Evolutionary conservation across 1,139 yeast genomes (phyloP).

Genomic region (Candida neerlandica): DNA sequence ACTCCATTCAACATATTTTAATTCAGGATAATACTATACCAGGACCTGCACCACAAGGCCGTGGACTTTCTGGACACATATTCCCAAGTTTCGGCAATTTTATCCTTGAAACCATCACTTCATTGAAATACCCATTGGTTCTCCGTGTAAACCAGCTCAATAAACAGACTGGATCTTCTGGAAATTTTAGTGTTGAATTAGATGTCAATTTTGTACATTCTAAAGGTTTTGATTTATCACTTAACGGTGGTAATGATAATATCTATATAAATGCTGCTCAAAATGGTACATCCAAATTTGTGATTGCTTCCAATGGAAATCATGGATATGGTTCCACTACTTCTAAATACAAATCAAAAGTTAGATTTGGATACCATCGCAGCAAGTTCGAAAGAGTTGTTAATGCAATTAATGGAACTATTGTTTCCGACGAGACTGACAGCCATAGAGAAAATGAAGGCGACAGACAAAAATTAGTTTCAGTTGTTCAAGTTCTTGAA

Average conservation of each 20-base stretch:
- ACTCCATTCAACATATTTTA: slow-evolving; percentile 20
- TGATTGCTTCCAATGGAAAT: slow-evolving; percentile 50
- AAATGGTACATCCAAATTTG: slow-evolving; percentile 51
- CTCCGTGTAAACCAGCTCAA: slow-evolving; percentile 14
- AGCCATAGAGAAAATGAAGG: neutral
- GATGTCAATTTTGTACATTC: slow-evolving; percentile 21
- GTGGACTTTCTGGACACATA: neutral
- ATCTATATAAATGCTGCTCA: slow-evolving; percentile 26
- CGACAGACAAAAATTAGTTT: slow-evolving; percentile 40
- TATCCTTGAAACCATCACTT: slow-evolving; percentile 20
- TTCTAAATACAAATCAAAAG: slow-evolving; percentile 40
- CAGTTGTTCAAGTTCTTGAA: neutral
- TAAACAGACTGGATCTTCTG: slow-evolving; percentile 14
- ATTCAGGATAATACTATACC: slow-evolving; percentile 20
- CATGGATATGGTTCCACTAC: slow-evolving; percentile 48
- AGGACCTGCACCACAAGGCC: neutral
- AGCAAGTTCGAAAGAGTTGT: slow-evolving; percentile 42
- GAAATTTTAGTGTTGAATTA: slow-evolving; percentile 21
- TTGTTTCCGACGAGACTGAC: slow-evolving; percentile 14
- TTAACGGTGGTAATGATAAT: slow-evolving; percentile 24
- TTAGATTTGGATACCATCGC: slow-evolving; percentile 22
- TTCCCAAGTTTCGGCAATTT: slow-evolving; percentile 10
- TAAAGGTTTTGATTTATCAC: slow-evolving; percentile 17
- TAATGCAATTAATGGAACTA: slow-evolving; percentile 40
- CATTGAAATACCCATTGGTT: slow-evolving; percentile 28